Base-by-base conservation (phyloP, 2,329 filamentous ascomycete genomes). In the Aschersonia sp. region DNA sequence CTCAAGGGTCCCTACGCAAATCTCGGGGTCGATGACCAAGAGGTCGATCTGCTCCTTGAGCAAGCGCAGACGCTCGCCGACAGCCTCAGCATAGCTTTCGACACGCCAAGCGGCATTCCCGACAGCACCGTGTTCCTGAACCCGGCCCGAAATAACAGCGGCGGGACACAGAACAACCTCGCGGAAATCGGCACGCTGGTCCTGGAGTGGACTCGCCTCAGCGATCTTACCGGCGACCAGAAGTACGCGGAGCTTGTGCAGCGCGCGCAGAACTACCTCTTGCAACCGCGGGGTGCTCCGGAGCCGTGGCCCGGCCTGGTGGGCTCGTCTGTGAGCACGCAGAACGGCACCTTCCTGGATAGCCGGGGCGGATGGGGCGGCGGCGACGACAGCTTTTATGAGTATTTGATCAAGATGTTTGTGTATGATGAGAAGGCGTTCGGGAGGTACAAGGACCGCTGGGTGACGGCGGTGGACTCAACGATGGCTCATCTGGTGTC, bases 401-500 rank as follows among this genome's bases (percentile, higher is more conserved):
- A 94, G 65, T 94, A 94, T 58, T 75, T 94, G 32, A 82, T 94
- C 63, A 94, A 94, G 70, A 91, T 92, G 85, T 94, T 82, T 57
- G 64, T 91, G 48, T 94, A 94, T 61, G 83, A 91, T 58, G 71
- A 78, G 0, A 55, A 61, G 5, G 72, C 78, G 3, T 94, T 85
- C 56, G 64, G 58, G 2, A 52, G 63, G 3, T 88, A 91, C 66
- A 79, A 73, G 56, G 82, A 89, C 52, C 78, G 79, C 45, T 95
- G 87, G 87, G 66, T 86, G 42, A 59, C 72, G 1, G 87, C 87
- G 2, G 84, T 81, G 47, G 81, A 94, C 55, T 88, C 83, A 5
- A 81, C 80, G 5, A 91, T 92, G 45, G 61, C 74, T 50, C 72
- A 88, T 56, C 73, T 94, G 5, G 71, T 78, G 10, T 85, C 80